phyloP scores from a whole-genome alignment of 2,329 filamentous ascomycete genomes.

The Keithomyces neogunnii region DNA sequence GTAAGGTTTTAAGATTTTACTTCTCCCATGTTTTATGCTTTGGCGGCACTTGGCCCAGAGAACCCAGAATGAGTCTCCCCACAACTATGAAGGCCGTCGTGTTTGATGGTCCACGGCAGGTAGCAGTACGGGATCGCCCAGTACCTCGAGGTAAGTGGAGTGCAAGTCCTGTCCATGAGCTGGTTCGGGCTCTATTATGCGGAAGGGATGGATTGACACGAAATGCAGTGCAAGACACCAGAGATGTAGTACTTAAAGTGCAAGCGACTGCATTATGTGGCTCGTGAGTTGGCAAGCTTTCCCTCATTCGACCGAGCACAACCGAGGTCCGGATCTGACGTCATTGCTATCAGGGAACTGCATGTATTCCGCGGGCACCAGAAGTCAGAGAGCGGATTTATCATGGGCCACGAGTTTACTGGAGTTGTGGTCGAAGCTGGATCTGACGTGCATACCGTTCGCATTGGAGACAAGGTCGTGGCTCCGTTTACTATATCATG shows the following conservation, averaged over 20 bases:
- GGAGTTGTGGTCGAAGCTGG: constrained; percentile 65
- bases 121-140: constrained; percentile 71
- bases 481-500: constrained; percentile 78
- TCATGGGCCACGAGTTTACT: constrained; percentile 82
- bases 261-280: constrained; percentile 79
- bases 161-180: not conserved
- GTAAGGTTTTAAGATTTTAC: too few species aligned
- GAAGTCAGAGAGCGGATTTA: constrained; percentile 52
- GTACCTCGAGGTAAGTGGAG: constrained; percentile 49
- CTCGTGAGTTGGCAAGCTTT: constrained; percentile 49
- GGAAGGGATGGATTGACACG: not conserved
- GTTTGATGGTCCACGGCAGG: constrained; percentile 69
- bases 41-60: not conserved
- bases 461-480: constrained; percentile 70
- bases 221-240: constrained; percentile 50
- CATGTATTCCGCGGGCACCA: constrained; percentile 82
- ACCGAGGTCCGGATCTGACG: not conserved
- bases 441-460: constrained; percentile 56
- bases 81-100: constrained; percentile 79
- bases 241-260: constrained; percentile 77
- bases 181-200: not conserved
- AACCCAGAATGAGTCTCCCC: constrained; percentile 22
- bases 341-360: constrained; percentile 52
- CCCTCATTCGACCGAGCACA: not conserved
- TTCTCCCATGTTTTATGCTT: too few species aligned